phyloP scores from a whole-genome alignment of 1,139 yeast species.

The Yamadazyma sp. region DNA sequence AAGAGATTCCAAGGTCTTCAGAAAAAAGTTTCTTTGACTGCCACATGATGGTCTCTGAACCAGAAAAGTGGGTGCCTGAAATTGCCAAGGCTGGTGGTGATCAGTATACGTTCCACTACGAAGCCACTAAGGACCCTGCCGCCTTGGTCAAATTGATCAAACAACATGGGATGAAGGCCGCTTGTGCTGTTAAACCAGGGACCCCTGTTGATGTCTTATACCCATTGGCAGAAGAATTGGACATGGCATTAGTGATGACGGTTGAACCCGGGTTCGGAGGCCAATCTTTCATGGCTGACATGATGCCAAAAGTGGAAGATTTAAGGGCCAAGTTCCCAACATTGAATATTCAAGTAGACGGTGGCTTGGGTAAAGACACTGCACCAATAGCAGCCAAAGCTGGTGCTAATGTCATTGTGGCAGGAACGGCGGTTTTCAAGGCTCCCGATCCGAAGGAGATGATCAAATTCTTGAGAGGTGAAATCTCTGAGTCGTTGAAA shows the following conservation, averaged over 20 bases:
- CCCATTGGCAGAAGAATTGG: constrained; percentile 75
- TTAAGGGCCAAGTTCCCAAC: constrained; percentile 74
- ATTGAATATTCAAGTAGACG: constrained; percentile 92
- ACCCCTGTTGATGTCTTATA: constrained; percentile 84
- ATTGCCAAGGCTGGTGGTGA: constrained; percentile 96
- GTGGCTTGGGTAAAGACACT: constrained; percentile 88
- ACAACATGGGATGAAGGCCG: constrained; percentile 84
- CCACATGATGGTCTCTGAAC: constrained; percentile 97
- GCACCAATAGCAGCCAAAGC: constrained; percentile 85
- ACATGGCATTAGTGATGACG: constrained; percentile 95
- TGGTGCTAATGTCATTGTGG: constrained; percentile 97
- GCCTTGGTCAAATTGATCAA: constrained; percentile 75
- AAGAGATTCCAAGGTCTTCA: constrained; percentile 62
- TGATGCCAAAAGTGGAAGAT: constrained; percentile 92
- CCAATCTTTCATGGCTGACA: constrained; percentile 89
- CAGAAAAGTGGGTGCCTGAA: constrained; percentile 92
- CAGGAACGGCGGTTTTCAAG: constrained; percentile 92
- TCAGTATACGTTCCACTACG: constrained; percentile 94
- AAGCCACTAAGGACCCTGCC: constrained; percentile 81
- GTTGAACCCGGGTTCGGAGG: constrained; percentile 99
- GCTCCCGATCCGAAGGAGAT: constrained; percentile 77
- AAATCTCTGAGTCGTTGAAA: constrained; percentile 47
- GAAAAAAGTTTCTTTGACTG: constrained; percentile 83
- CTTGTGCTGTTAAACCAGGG: constrained; percentile 92
- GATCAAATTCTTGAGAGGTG: constrained; percentile 62